Evolutionary conservation across 129 eudicot genomes (phyloP), one percentile per base, ranked within the genome.

Genomic region (Smallanthus sonchifolius): DNA sequence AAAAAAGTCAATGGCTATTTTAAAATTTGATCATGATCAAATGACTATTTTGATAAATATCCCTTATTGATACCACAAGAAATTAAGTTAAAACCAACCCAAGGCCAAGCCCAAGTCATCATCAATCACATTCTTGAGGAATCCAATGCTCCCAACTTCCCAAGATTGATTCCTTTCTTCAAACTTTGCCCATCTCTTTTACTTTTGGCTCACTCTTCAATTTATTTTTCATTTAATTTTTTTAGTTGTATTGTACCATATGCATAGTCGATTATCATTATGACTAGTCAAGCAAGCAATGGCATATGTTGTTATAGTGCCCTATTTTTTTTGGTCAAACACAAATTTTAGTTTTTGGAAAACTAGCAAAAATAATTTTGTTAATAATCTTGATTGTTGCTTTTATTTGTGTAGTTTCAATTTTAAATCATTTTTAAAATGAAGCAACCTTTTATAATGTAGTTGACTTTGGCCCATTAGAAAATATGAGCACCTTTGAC

Each of bases 61-160:
- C n/a, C n/a, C n/a, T n/a, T n/a, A n/a, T n/a, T 24, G 30, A 24
- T 24, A 24, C 30, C 73, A 67, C 73, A 10, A 40, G 71, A 51
- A 17, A 38, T 35, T 35, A 69, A 34, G 47, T 49, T 48, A 49
- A 74, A 61, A 74, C 61, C 39, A 45, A 49, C 6, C 59, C 6
- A 73, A 19, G 45, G 36, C n/a, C 56, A 59, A 59, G 69, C 69
- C 70, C 78, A 74, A 28, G 71, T 74, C 71, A 36, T 45, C 28
- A 47, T 74, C 78, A 62, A 74, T 63, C 71, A 56, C 71, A 62
- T 74, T 74, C 78, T 20, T 24, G 11, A 62, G 70, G 78, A 74
- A 74, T 74, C 78, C 71, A 62, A 74, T 74, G 71, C 76, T 51
- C 70, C 39, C 35, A 45, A 45, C n/a, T n/a, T n/a, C n/a, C n/a